Evolutionary conservation across 306 rosid species (phyloP), one percentile per base, ranked within the genome.

Genomic region (Pterocarpus macrocarpus): DNA sequence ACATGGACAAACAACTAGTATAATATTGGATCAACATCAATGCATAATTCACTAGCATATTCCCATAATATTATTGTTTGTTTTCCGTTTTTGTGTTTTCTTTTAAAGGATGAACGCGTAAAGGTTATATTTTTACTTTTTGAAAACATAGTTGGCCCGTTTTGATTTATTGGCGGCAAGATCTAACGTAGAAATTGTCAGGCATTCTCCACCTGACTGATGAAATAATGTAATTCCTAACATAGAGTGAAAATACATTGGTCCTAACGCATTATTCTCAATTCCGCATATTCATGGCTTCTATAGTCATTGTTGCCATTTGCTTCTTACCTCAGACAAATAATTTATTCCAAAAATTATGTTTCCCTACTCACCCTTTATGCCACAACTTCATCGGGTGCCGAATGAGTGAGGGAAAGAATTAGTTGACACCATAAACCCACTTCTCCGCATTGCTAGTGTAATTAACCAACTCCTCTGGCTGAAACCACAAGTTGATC

Each of bases 371-470:
- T 81, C 74, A 59, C 16, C 33, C 81, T 39, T 52, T 52, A 52
- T 52, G 58, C 58, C 8, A 15, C 4, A 4, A 47, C 13, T 12
- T 43, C 47, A 5, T 47, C 4, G 53, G 8, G 15, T 47, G 14
- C n/a, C 53, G 17, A 15, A 8, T 58, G 55, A 47, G 12, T 44
- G 53, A 43, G 12, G 70, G 22, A 15, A 67, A 64, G 17, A 77
- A 87, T 89, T 87, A 89, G 84, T 93, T 86, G 16, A 0, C 80
- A 53, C 94, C 99, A 74, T 95, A 95, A 86, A 95, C 4, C 98
- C 99, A 95, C 85, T 85, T 93, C 92, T 92, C 99, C 16, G 92
- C 73, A 76, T 90, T 93, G 97, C 93, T 89, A 56, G 94, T 91
- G 90, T 82, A 95, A 64, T 76, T 85, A 71, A 95, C 94, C 87